Evolutionary conservation across 805 yeast genomes (phyloP), one percentile per base, ranked within the genome.

Genomic region (Candida caryicola): DNA sequence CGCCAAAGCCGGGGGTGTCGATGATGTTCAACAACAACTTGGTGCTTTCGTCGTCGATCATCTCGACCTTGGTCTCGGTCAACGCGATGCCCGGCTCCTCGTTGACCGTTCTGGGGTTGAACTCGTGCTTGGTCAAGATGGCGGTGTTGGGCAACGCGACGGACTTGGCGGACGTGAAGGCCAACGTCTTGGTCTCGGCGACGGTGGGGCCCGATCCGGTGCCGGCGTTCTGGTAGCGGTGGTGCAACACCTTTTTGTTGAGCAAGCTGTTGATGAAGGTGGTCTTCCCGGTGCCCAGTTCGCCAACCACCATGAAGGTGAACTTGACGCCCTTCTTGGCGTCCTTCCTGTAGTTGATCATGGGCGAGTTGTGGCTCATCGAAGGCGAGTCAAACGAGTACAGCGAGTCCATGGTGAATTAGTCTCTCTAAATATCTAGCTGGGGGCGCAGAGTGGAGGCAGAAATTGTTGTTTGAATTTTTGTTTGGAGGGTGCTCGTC

Each of bases 1-100:
- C 90, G 30, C 91, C 93, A 52, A 83, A 79, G 1, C 91, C 93
- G 15, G 87, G 85, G 4, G 91, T 74, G 52, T 82, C 82, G 34
- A 83, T 75, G 33, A 83, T 68, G 45, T 78, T 77, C 46, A 86
- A 64, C 28, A 72, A 60, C 47, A 81, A 61, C 48, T 74, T 76
- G 10, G 76, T 65, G 41, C 76, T 76, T 17, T 73, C 77, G 30
- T 81, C 85, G 54, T 81, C 76, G 23, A 81, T 52, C 33, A 81
- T 69, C 50, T 81, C 86, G 18, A 80, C 71, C 15, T 69, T 69
- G 4, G 82, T 76, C 49, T 79, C 83, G 3, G 90, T 82, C 47
- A 85, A 76, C 5, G 89, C 81, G 40, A 84, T 78, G 2, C 91
- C 90, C 1, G 90, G 83, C 55, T 84, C 90, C 49, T 75, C 73